A percentile compares a stretch with the other conserved stretches of the same genome.
Evolutionary conservation across 805 yeast species (phyloP).

Genomic region (Teunomyces cretensis): DNA sequence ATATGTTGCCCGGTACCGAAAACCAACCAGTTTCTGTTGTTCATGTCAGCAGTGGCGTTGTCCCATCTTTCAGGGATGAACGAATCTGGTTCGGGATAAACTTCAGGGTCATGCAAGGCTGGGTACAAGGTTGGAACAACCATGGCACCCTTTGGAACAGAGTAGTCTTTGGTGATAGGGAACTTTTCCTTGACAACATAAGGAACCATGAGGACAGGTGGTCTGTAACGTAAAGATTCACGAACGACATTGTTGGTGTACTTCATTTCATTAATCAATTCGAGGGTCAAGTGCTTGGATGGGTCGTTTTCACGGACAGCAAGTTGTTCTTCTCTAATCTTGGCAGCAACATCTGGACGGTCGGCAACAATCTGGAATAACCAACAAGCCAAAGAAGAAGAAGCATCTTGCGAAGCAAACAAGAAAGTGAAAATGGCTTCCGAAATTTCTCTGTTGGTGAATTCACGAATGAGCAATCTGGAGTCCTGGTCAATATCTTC

Average conservation of each 20-base stretch:
- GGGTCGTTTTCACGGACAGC: slow-evolving; percentile 79
- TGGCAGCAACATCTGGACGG: slow-evolving; percentile 84
- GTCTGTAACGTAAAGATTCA: slow-evolving; percentile 91
- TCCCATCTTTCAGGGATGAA: slow-evolving; percentile 97
- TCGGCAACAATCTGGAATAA: slow-evolving; percentile 94
- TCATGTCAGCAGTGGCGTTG: slow-evolving; percentile 72
- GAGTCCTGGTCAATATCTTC: slow-evolving; percentile 51
- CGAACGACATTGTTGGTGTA: slow-evolving; percentile 89
- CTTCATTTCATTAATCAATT: slow-evolving; percentile 78
- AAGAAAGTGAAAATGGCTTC: slow-evolving; percentile 95
- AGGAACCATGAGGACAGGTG: slow-evolving; percentile 98
- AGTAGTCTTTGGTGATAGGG: slow-evolving; percentile 79
- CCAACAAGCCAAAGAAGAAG: slow-evolving; percentile 97
- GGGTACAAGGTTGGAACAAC: slow-evolving; percentile 94
- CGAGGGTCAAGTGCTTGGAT: slow-evolving; percentile 56
- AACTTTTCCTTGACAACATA: slow-evolving; percentile 85
- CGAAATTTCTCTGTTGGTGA: slow-evolving; percentile 86
- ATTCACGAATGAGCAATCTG: slow-evolving; percentile 70
- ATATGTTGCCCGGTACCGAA: slow-evolving; percentile 97
- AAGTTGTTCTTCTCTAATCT: slow-evolving; percentile 91
- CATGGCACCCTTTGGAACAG: slow-evolving; percentile 97
- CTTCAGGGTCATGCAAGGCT: slow-evolving; percentile 95
- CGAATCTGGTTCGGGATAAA: slow-evolving; percentile 89
- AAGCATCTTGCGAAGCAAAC: slow-evolving; percentile 98
- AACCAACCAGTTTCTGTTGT: slow-evolving; percentile 90